A percentile compares a stretch with the other conserved stretches of the same genome.
These are phyloP conservation scores for Neopestalotiopsis sp. DNA, from an alignment of 2,329 filamentous ascomycete genomes.

Conservation along the genomic window DNA sequence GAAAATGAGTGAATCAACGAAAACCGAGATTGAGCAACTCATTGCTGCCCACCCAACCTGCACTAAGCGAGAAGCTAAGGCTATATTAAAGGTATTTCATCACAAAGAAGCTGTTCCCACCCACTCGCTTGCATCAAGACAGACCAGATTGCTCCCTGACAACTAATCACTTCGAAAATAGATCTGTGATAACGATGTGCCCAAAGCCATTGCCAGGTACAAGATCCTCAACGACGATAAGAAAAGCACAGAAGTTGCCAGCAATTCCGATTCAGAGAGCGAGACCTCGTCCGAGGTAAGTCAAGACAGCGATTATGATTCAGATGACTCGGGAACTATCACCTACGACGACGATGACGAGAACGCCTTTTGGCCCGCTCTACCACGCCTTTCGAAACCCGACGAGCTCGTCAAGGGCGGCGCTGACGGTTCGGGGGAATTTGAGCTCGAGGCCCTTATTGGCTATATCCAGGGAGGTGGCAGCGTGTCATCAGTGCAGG, in stretches of 20 bases:
- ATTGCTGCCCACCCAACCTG: not conserved
- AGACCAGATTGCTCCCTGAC: no score
- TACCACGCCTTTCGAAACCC: not conserved
- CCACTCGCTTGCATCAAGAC: no score
- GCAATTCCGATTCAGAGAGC: not conserved
- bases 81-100: not conserved
- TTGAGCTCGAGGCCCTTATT: constrained; percentile 4
- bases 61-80: not conserved
- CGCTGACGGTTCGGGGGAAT: not conserved
- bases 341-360: not conserved
- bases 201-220: not conserved
- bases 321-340: not conserved
- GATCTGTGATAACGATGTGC: not conserved
- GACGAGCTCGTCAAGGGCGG: not conserved
- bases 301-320: not conserved
- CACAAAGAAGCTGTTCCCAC: not conserved
- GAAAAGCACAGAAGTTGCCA: not conserved
- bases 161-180: not conserved
- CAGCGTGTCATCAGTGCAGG: constrained; percentile 4
- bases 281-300: not conserved
- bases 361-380: not conserved
- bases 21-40: not conserved
- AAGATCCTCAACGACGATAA: not conserved
- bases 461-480: constrained; percentile 15
- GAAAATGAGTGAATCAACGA: not conserved